Conservation (phyloP, 78 protist species). For the Protostelium mycophagum region DNA sequence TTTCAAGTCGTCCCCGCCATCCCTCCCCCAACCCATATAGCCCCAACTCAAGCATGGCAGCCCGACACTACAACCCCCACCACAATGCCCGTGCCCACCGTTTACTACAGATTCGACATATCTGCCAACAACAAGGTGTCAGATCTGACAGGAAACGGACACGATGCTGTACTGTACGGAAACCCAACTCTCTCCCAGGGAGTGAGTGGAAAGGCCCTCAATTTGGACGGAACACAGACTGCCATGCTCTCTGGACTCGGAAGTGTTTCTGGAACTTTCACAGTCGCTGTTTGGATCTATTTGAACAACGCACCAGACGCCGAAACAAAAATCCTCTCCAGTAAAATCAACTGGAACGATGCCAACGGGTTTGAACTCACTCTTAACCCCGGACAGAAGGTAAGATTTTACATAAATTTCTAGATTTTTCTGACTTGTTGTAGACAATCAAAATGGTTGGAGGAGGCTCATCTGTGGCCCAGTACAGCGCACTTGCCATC, state of each 20-base stretch:
- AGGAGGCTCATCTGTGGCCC: background rate
- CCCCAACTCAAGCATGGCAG: too few relatives aligned
- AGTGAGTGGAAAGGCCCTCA: background rate
- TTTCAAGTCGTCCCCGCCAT: background rate
- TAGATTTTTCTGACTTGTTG: too few relatives aligned
- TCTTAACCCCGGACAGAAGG: background rate
- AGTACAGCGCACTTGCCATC: background rate
- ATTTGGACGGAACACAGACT: background rate
- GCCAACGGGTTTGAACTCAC: background rate
- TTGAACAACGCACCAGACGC: background rate
- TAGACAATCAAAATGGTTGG: background rate
- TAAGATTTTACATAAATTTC: too few relatives aligned
- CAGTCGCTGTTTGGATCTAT: background rate
- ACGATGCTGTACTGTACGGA: background rate
- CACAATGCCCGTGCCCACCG: background rate
- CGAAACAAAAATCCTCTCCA: background rate
- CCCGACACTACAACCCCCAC: background rate
- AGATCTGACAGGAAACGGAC: background rate
- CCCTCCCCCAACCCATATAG: background rate
- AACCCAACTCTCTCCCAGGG: background rate
- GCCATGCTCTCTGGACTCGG: background rate
- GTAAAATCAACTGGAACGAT: background rate
- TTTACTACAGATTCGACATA: background rate
- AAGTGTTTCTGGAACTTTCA: background rate
- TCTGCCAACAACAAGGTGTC: too few relatives aligned